A percentile compares a stretch with the other conserved stretches of the same genome.
These are phyloP conservation scores for Pythium brachiatum DNA, from an alignment of 352 stramenopile genomes.

Conservation along the genomic window DNA sequence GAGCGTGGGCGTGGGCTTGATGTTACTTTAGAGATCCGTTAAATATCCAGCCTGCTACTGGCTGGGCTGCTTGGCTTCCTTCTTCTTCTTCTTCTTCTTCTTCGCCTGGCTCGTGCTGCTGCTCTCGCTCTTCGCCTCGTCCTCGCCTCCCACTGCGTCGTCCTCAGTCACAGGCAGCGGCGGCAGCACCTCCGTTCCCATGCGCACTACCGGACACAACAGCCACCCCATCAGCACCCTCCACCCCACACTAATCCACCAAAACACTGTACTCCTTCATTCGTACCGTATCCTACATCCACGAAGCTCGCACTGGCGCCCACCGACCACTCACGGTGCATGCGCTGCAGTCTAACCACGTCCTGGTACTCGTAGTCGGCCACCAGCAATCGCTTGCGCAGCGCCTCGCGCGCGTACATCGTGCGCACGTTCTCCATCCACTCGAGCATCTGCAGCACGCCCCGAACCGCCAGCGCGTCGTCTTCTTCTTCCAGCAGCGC, in stretches of 20 bases:
- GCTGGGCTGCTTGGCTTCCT: constrained; percentile 35
- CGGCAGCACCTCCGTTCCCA: constrained; percentile 36
- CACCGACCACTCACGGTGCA: constrained; percentile 47
- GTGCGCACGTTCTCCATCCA: constrained; percentile 73
- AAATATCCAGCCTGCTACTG: not conserved
- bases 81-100: constrained; percentile 48
- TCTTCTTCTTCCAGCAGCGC: constrained; percentile 17
- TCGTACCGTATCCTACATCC: constrained; percentile 45
- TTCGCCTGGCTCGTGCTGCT: constrained; percentile 2
- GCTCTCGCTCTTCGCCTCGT: constrained; percentile 4
- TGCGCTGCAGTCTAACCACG: constrained; percentile 27
- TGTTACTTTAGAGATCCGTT: not conserved
- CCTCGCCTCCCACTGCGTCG: not conserved
- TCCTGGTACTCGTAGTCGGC: constrained; percentile 56
- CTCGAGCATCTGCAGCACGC: constrained; percentile 40
- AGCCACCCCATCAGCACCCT: not conserved
- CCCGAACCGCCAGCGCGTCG: not conserved
- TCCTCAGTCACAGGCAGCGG: constrained; percentile 16
- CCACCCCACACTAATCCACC: not conserved
- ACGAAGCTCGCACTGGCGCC: constrained; percentile 39
- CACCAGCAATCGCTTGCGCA: constrained; percentile 57
- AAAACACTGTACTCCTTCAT: not conserved
- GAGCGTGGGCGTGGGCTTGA: not conserved
- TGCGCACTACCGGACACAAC: constrained; percentile 12
- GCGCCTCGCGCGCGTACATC: constrained; percentile 66